Base-by-base conservation (phyloP, 768 basidiomycete species). In the Suillus sp. region DNA sequence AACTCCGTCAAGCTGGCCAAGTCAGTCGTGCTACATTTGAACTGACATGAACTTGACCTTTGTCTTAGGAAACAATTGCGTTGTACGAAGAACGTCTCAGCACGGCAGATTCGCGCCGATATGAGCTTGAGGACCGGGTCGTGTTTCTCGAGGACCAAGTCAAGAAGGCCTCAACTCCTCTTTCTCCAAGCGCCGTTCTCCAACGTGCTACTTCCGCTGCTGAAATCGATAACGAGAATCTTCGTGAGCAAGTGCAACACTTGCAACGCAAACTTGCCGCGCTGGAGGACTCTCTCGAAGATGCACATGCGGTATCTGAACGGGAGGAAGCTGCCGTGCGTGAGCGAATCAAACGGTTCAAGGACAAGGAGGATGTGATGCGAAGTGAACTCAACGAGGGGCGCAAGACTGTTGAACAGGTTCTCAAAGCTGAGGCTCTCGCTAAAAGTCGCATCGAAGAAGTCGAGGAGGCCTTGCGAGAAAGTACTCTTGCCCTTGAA, bases 221-320 rank as follows among this genome's bases (percentile, higher is more conserved):
- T 2, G 87, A 94, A 71, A 99, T 99, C 66, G 96, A 99, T 75
- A 98, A 98, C 70, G 95, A 99, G 74, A 89, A 86, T 16, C 84
- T 98, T 14, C 87, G 84, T 18, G 95, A 96, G 34, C 96, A 99
- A 73, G 83, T 94, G n/a, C 84, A 86, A 45, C 93, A 99, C 75
- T 80, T 96, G 38, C 90, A 93, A 71, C 86, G 84, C 71, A 91
- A 90, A 74, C 83, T 96, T 34, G 75, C 82, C 2, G 79, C 78
- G 43, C 80, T 96, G 70, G 95, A 99, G 71, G 96, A 96, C 70
- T 80, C 86, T 66, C 82, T 98, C 18, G 94, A 95, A 67, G 95
- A 97, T 69, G 79, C 83, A 1, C 86, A 82, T 27, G 82, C 80
- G 2, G 80, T 85, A 25, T 80, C 91, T 1, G 93, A 97, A 71